Percentiles rank a stretch among this genome's conserved stretches.
Evolutionary conservation across 2,329 filamentous ascomycete genomes (phyloP).

Genomic region (Biscogniauxia marginata): DNA sequence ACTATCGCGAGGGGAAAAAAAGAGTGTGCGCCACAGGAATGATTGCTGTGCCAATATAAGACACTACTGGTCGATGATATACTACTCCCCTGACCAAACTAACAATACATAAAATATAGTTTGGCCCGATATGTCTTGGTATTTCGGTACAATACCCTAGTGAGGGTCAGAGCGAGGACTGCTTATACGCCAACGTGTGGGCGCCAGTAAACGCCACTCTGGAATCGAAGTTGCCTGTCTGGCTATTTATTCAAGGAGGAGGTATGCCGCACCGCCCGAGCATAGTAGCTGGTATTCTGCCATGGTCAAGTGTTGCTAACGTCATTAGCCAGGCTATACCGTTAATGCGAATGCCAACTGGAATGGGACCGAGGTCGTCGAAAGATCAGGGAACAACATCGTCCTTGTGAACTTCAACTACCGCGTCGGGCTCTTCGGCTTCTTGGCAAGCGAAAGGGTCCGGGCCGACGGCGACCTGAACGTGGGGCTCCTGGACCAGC

Average conservation of each 20-base stretch:
- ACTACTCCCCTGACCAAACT: too few species aligned
- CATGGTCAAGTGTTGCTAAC: background rate
- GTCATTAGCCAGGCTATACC: slow-evolving; percentile 40
- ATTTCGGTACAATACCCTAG: slow-evolving; percentile 34
- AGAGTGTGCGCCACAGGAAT: too few species aligned
- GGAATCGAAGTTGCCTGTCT: slow-evolving; percentile 48
- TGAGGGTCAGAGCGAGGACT: slow-evolving; percentile 37
- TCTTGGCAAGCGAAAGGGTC: slow-evolving; percentile 57
- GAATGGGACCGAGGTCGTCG: slow-evolving; percentile 48
- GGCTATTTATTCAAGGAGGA: slow-evolving; percentile 49
- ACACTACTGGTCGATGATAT: too few species aligned
- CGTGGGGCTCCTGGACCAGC: slow-evolving; percentile 62
- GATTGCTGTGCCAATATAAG: too few species aligned
- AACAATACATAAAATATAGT: slow-evolving; percentile 37
- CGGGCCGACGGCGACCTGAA: slow-evolving; percentile 58
- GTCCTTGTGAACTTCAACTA: slow-evolving; percentile 63
- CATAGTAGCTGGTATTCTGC: background rate
- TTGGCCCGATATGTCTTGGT: slow-evolving; percentile 45
- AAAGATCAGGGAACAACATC: slow-evolving; percentile 43
- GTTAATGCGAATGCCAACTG: slow-evolving; percentile 50
- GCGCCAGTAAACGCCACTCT: slow-evolving; percentile 39
- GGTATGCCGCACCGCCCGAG: too few species aligned
- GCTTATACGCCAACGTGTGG: slow-evolving; percentile 47
- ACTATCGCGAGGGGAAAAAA: too few species aligned
- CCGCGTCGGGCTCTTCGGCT: slow-evolving; percentile 61